These are phyloP conservation scores for Fusarium aywerte DNA, from an alignment of 2,329 filamentous ascomycete genomes.

Conservation along the genomic window DNA sequence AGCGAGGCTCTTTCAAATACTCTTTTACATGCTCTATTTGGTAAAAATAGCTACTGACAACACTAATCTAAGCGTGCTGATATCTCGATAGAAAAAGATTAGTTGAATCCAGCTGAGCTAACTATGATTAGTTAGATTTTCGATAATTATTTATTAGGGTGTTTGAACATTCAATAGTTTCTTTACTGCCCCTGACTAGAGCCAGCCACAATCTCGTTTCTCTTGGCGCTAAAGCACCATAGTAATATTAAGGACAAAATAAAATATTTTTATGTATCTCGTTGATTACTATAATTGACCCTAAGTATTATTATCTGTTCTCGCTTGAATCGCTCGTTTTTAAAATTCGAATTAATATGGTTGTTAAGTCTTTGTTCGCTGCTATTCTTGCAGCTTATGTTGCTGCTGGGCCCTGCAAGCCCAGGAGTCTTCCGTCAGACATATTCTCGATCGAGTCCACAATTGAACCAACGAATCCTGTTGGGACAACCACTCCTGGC, in stretches of 20 bases:
- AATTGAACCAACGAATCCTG: neutral
- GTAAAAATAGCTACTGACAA: no score
- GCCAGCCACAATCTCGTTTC: neutral
- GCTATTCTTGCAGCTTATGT: neutral
- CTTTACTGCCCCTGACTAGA: constrained; percentile 3
- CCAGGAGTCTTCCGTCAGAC: neutral
- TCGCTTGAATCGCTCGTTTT: neutral
- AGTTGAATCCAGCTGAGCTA: neutral
- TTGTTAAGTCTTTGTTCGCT: neutral
- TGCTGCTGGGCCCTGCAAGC: constrained; percentile 14
- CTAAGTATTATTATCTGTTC: neutral
- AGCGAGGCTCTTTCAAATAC: no score
- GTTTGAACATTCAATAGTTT: constrained; percentile 4
- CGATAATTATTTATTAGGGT: neutral
- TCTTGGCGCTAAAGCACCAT: neutral
- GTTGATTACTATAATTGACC: neutral
- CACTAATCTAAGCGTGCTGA: neutral
- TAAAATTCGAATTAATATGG: neutral
- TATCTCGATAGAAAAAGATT: neutral
- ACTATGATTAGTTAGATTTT: neutral
- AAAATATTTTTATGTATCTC: neutral
- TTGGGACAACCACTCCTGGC: neutral
- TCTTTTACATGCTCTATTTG: no score
- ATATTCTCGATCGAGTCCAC: neutral
- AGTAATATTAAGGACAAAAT: neutral